Conservation (phyloP, 306 rosid species). For the Corylus heterophylla region DNA sequence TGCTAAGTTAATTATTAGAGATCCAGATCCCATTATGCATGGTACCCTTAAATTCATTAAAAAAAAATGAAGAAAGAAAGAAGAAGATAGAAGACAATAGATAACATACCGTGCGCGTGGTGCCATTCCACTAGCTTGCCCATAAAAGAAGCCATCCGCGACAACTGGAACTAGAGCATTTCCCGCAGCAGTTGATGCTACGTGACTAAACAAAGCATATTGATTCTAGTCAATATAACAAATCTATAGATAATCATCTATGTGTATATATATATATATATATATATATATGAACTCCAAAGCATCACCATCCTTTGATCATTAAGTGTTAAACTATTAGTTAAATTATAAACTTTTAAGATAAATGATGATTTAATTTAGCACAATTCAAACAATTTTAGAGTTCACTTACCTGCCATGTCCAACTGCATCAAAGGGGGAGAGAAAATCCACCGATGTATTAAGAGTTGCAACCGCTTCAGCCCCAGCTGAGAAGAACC, state of each 20-base stretch:
- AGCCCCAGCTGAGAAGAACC: constrained; percentile 83
- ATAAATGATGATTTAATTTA: too few relatives aligned
- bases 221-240: not conserved
- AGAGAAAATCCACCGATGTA: constrained; percentile 72
- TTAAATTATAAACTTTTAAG: too few relatives aligned
- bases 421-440: constrained; percentile 83
- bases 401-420: constrained; percentile 69
- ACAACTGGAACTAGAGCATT: constrained; percentile 76
- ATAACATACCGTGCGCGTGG: constrained; percentile 65
- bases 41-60: too few relatives aligned
- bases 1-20: too few relatives aligned
- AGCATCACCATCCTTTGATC: too few relatives aligned
- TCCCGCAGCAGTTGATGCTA: constrained; percentile 84
- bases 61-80: too few relatives aligned
- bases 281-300: too few relatives aligned
- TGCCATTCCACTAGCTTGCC: constrained; percentile 84
- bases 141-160: constrained; percentile 64
- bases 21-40: too few relatives aligned
- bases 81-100: not conserved
- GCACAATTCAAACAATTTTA: too few relatives aligned
- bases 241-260: not conserved
- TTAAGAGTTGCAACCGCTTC: constrained; percentile 54
- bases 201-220: constrained; percentile 57
- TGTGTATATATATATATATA: not conserved
- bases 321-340: too few relatives aligned